Evolutionary conservation across 2,329 filamentous ascomycete species (phyloP).

Genomic region (Pezicula radicicola): DNA sequence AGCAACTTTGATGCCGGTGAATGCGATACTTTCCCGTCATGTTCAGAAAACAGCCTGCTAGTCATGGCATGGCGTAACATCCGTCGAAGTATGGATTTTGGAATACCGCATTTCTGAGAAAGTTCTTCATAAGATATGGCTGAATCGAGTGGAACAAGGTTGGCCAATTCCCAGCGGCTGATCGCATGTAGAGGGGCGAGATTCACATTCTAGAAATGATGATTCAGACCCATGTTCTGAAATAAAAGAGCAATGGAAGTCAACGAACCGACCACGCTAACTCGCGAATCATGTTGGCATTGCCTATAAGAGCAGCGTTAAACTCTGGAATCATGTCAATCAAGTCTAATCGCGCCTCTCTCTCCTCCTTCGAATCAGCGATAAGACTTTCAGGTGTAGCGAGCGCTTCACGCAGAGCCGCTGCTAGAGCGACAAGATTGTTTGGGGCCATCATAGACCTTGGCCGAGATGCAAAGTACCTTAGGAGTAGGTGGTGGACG

Average conservation of each 20-base stretch:
- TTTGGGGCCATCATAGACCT: background rate
- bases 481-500: background rate
- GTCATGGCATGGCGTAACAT: conserved; percentile 53
- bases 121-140: conserved; percentile 40
- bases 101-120: conserved; percentile 1
- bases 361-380: conserved; percentile 2
- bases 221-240: background rate
- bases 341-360: conserved; percentile 10
- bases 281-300: conserved; percentile 9
- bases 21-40: conserved; percentile 7
- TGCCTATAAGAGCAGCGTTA: conserved; percentile 7
- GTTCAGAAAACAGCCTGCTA: conserved; percentile 35
- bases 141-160: conserved; percentile 40
- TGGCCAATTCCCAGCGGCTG: conserved; percentile 2
- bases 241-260: background rate
- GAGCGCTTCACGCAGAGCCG: conserved; percentile 6
- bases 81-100: conserved; percentile 40
- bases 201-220: conserved; percentile 3
- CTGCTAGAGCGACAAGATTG: conserved; percentile 6
- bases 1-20: conserved; percentile 32
- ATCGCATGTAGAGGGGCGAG: conserved; percentile 4
- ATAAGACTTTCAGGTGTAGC: conserved; percentile 1
- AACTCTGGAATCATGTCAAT: conserved; percentile 12
- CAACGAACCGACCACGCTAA: conserved; percentile 10
- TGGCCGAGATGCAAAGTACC: background rate